Evolutionary conservation across 306 rosid genomes (phyloP), one percentile per base, ranked within the genome.

Genomic region (Quercus cerris): DNA sequence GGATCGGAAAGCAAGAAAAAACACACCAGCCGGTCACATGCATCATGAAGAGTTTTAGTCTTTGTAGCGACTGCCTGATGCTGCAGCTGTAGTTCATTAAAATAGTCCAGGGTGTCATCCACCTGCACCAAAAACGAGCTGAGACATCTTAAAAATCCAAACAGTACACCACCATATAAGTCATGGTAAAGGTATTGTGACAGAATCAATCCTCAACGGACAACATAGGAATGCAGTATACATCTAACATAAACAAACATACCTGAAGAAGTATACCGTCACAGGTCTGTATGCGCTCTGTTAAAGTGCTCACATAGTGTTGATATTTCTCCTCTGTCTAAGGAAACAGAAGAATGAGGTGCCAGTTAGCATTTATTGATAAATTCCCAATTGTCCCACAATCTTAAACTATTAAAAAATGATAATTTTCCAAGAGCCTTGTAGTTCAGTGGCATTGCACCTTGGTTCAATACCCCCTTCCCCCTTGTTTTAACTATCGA

Each of bases 241-340:
- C 1, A 3, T 7, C 9, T 28, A 28, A 64, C 31, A 38, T 0
- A 2, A 38, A 0, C 8, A 67, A 8, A 33, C 51, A 78, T 64
- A 91, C 99, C 98, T 93, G 98, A 74, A 54, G 71, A 18, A 96
- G 97, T 88, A 96, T 93, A 81, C 86, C 86, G 70, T 93, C 98
- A 80, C 99, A 96, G 56, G 98, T 96, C 58, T 92, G 92, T 85
- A 93, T 93, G 30, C 97, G 97, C 75, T 89, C 98, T 2, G 96
- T 90, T 74, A 96, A 82, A 31, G 97, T 89, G 83, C 85, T 92
- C 71, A 96, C 92, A 55, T 96, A 93, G 78, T 93, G 92, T 69
- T 93, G 91, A 83, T 96, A 96, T 87, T 96, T 96, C 93, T 96
- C 97, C 86, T 95, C 99, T 19, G 99, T 93, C 99, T 96, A 80